These are phyloP conservation scores for Cenchrus americanus DNA, from an alignment of 176 grass and related monocot species.

Conservation along the genomic window DNA sequence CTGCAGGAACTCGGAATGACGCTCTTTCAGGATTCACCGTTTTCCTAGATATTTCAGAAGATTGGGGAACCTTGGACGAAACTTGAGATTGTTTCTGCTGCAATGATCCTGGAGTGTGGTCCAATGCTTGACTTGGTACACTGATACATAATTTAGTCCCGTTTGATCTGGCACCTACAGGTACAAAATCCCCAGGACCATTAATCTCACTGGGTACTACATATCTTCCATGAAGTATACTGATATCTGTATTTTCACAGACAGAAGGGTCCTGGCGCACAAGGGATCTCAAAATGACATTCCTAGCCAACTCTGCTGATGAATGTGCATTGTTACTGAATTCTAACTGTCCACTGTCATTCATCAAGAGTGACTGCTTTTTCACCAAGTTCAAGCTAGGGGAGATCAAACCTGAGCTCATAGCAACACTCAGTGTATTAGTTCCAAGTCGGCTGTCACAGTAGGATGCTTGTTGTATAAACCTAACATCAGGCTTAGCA, in stretches of 20 bases:
- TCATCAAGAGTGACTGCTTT: slow-evolving; percentile 51
- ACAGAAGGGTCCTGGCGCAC: slow-evolving; percentile 29
- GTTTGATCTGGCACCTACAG: slow-evolving; percentile 30
- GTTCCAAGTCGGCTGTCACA: slow-evolving; percentile 19
- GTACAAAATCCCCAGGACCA: slow-evolving; percentile 34
- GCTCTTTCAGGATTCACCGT: slow-evolving; percentile 40
- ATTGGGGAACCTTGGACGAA: slow-evolving; percentile 38
- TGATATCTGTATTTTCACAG: slow-evolving; percentile 37
- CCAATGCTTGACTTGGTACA: slow-evolving; percentile 42
- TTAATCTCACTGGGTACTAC: slow-evolving; percentile 26
- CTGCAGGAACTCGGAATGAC: slow-evolving; percentile 39
- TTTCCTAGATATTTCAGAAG: slow-evolving; percentile 42
- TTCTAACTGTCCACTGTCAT: slow-evolving; percentile 38
- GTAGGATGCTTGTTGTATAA: slow-evolving; percentile 35
- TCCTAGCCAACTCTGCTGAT: slow-evolving; percentile 40
- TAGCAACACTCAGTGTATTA: slow-evolving; percentile 38
- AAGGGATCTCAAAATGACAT: slow-evolving; percentile 44
- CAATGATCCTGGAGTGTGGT: slow-evolving; percentile 41
- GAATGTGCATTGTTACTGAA: slow-evolving; percentile 32
- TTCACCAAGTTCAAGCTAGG: slow-evolving; percentile 47
- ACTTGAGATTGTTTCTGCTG: slow-evolving; percentile 43
- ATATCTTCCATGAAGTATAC: slow-evolving; percentile 37
- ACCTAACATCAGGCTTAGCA: slow-evolving; percentile 40
- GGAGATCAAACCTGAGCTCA: slow-evolving; percentile 46
- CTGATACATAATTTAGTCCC: slow-evolving; percentile 39